Conservation (phyloP, 176 grass and related monocot species). For the Areca catechu region DNA sequence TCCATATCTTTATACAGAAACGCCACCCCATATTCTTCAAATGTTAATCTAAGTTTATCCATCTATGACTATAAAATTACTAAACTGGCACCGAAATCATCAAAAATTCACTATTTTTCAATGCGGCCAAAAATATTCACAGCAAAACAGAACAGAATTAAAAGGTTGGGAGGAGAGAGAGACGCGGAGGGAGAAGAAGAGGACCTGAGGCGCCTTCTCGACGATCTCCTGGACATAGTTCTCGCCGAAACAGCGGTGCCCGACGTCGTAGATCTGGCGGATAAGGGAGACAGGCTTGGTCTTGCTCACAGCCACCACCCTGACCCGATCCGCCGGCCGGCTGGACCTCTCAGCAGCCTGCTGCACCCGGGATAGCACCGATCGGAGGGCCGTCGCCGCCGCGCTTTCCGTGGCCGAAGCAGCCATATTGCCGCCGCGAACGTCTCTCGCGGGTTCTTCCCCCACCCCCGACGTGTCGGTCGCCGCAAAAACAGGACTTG, state of each 20-base stretch:
- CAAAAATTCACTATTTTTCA: too few relatives aligned
- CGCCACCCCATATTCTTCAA: too few relatives aligned
- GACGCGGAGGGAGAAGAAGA: background rate
- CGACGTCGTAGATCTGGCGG: slow-evolving; percentile 62
- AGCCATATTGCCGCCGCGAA: slow-evolving; percentile 25
- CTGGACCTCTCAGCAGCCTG: slow-evolving; percentile 53
- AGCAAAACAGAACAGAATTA: too few relatives aligned
- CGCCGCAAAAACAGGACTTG: too few relatives aligned
- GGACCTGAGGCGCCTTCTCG: slow-evolving; percentile 63
- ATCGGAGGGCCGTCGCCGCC: slow-evolving; percentile 35
- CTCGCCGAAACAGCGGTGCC: slow-evolving; percentile 80
- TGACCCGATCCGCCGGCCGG: slow-evolving; percentile 39
- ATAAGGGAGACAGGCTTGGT: slow-evolving; percentile 69
- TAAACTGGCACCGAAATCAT: too few relatives aligned
- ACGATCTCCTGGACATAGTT: slow-evolving; percentile 87
- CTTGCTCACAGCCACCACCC: slow-evolving; percentile 79
- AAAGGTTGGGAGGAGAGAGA: too few relatives aligned
- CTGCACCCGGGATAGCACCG: slow-evolving; percentile 37
- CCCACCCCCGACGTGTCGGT: too few relatives aligned
- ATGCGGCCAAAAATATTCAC: too few relatives aligned
- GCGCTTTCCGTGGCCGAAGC: slow-evolving; percentile 32
- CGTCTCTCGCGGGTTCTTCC: too few relatives aligned
- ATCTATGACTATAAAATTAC: too few relatives aligned
- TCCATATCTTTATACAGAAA: too few relatives aligned
- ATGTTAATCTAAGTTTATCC: too few relatives aligned